A percentile compares a stretch with the other conserved stretches of the same genome.
Evolutionary conservation across 164 flowering plant species (phyloP).

Genomic region (Chimonanthus salicifolius): DNA sequence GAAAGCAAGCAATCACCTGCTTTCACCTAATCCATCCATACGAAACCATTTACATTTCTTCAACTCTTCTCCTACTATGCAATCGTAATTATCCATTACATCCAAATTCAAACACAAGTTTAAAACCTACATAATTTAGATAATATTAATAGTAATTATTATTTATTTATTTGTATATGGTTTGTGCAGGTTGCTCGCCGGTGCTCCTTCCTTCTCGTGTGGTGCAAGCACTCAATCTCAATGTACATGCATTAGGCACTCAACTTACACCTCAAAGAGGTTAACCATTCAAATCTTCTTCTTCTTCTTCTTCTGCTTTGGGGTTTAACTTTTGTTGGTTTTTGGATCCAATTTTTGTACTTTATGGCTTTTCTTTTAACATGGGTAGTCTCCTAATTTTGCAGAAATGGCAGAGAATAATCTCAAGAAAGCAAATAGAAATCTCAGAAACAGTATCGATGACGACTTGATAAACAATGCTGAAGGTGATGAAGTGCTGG

Average conservation of each 20-base stretch:
- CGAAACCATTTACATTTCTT: too few relatives aligned
- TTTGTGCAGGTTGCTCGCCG: constrained; percentile 57
- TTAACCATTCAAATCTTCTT: constrained; percentile 3
- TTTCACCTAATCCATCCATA: too few relatives aligned
- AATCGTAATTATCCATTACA: too few relatives aligned
- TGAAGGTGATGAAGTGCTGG: constrained; percentile 9
- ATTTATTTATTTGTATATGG: not conserved
- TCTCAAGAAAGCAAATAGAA: constrained; percentile 7
- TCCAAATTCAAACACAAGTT: too few relatives aligned
- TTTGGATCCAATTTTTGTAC: not conserved
- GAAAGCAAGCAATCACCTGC: too few relatives aligned
- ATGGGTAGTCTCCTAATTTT: not conserved
- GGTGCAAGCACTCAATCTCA: constrained; percentile 75
- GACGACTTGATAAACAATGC: constrained; percentile 12
- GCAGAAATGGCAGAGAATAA: constrained; percentile 25
- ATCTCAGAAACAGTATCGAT: constrained; percentile 12
- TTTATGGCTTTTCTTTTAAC: not conserved
- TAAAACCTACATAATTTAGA: too few relatives aligned
- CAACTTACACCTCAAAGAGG: constrained; percentile 41
- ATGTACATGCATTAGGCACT: constrained; percentile 57
- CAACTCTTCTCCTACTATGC: too few relatives aligned
- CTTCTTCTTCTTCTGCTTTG: not conserved
- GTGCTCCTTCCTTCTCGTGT: constrained; percentile 75
- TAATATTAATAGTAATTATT: not conserved
- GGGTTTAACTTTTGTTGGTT: not conserved